Conservation (phyloP, 306 rosid genomes). For the Cicer bijugum region DNA sequence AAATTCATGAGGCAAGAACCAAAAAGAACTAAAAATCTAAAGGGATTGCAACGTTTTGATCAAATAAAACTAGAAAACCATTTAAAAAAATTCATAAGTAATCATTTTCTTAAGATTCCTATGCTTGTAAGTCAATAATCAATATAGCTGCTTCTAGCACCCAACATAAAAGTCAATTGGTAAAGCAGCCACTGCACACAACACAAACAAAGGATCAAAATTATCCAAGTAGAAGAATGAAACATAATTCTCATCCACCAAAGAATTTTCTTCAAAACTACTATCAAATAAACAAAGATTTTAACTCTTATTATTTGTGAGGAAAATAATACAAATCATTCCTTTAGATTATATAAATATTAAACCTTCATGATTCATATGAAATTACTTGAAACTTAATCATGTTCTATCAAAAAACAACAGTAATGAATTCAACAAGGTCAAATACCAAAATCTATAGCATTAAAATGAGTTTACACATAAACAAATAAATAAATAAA, state of each 20-base stretch:
- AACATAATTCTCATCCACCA: neutral
- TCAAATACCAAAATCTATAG: slow-evolving; percentile 29
- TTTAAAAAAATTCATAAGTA: slow-evolving; percentile 4
- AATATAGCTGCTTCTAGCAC: slow-evolving; percentile 13
- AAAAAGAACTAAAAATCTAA: slow-evolving; percentile 33
- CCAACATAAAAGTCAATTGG: slow-evolving; percentile 23
- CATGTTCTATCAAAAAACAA: slow-evolving; percentile 28
- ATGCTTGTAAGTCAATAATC: slow-evolving; percentile 17
- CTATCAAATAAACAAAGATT: slow-evolving; percentile 17
- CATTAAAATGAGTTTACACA: slow-evolving; percentile 5
- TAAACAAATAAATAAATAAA: slow-evolving; percentile 14
- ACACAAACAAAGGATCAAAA: neutral
- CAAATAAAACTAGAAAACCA: slow-evolving; percentile 12
- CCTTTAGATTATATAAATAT: neutral
- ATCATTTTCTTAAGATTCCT: slow-evolving; percentile 30
- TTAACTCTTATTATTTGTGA: slow-evolving; percentile 6
- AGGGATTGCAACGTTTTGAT: neutral
- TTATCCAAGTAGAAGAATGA: neutral
- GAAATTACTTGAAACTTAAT: slow-evolving; percentile 25
- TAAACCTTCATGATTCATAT: neutral
- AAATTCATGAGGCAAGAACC: slow-evolving; percentile 32
- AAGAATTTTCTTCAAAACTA: neutral
- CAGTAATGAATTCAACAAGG: slow-evolving; percentile 33
- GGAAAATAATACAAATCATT: neutral
- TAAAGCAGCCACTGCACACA: slow-evolving; percentile 20